A percentile compares a stretch with the other conserved stretches of the same genome.
phyloP scores from a whole-genome alignment of 1,284 basidiomycete species.

The Fomitopsis pinicola region DNA sequence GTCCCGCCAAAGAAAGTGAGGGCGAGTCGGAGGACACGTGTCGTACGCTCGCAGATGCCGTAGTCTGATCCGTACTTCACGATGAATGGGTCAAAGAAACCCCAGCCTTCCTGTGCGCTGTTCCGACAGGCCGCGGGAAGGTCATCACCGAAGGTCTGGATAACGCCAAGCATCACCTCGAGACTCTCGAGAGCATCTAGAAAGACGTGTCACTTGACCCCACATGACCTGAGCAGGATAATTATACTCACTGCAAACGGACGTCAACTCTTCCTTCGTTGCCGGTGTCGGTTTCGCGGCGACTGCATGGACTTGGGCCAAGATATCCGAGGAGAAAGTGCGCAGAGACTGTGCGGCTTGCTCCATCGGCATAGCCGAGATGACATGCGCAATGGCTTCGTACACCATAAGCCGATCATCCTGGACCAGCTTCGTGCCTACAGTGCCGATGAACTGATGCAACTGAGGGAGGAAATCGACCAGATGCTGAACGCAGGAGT shows the following conservation, averaged over 20 bases:
- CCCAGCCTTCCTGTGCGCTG: conserved; percentile 81
- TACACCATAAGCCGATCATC: conserved; percentile 91
- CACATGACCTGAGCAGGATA: conserved; percentile 12
- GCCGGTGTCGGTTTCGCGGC: conserved; percentile 44
- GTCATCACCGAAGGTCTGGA: conserved; percentile 77
- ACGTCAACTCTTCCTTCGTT: conserved; percentile 60
- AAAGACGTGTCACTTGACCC: not conserved
- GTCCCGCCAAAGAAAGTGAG: conserved; percentile 77
- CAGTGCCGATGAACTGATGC: conserved; percentile 81
- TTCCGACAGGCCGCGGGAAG: conserved; percentile 78
- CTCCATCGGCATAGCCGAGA: conserved; percentile 87
- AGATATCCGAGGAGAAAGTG: conserved; percentile 77
- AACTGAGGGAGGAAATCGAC: conserved; percentile 90
- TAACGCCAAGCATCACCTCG: conserved; percentile 81
- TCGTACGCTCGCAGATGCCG: conserved; percentile 81
- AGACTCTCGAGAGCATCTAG: conserved; percentile 84
- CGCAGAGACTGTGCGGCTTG: conserved; percentile 81
- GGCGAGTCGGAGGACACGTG: conserved; percentile 83
- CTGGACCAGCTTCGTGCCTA: conserved; percentile 75
- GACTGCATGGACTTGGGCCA: conserved; percentile 65
- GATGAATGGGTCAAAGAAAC: conserved; percentile 79
- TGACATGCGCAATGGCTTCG: conserved; percentile 94
- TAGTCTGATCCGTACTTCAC: conserved; percentile 77
- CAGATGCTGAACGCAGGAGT: conserved; percentile 58
- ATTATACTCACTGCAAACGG: conserved; percentile 18